Conservation (phyloP, 164 flowering plant species). For the Magnolia kwangsiensis region DNA sequence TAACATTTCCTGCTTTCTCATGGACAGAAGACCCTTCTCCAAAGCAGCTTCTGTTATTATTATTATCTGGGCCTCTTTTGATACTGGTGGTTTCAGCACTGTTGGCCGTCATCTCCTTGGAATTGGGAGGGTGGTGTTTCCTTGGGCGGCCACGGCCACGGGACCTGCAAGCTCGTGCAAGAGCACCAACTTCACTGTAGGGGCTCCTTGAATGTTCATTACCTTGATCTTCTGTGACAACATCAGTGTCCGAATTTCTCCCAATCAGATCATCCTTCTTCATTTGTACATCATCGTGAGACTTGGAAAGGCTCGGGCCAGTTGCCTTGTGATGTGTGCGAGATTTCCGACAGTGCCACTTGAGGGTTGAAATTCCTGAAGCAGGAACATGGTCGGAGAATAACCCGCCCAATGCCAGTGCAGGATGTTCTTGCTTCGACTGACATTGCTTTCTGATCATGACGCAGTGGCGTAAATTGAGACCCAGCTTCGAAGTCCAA, state of each 20-base stretch:
- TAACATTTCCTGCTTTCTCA: slow-evolving; percentile 14
- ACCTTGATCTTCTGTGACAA: slow-evolving; percentile 24
- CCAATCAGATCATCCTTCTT: slow-evolving; percentile 19
- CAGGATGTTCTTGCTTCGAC: slow-evolving; percentile 47
- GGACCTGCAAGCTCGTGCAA: slow-evolving; percentile 14
- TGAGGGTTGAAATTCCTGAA: slow-evolving; percentile 33
- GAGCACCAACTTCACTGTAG: slow-evolving; percentile 19
- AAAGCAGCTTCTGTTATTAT: slow-evolving; percentile 6
- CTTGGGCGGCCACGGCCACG: slow-evolving; percentile 11
- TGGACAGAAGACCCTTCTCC: not conserved
- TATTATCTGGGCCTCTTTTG: slow-evolving; percentile 12
- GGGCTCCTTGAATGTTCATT: slow-evolving; percentile 45
- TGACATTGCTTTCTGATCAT: slow-evolving; percentile 53
- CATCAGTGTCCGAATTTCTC: slow-evolving; percentile 18
- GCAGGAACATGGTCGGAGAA: slow-evolving; percentile 32
- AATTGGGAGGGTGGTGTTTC: not conserved
- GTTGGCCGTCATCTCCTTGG: not conserved
- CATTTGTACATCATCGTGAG: slow-evolving; percentile 18
- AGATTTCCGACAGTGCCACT: slow-evolving; percentile 63
- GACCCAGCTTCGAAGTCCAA: slow-evolving; percentile 78
- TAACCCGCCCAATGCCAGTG: slow-evolving; percentile 49
- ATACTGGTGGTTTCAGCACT: slow-evolving; percentile 12
- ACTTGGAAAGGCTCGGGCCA: slow-evolving; percentile 17
- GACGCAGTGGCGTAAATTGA: slow-evolving; percentile 62
- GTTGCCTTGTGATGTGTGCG: slow-evolving; percentile 49